phyloP scores from a whole-genome alignment of 1,139 yeast genomes.

The Geotrichum fermentans region DNA sequence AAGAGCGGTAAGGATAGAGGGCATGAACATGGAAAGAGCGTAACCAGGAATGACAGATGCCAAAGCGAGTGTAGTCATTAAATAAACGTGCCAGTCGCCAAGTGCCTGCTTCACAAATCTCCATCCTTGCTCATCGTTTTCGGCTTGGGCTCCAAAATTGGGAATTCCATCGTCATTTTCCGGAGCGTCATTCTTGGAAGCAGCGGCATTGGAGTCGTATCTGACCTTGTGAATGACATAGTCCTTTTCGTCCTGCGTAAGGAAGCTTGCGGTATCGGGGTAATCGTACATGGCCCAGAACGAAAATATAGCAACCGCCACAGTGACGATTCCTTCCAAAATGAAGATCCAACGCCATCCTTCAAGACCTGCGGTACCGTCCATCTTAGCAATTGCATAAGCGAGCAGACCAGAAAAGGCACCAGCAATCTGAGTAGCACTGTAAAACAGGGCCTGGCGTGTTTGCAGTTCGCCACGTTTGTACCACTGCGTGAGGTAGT shows the following conservation, averaged over 20 bases:
- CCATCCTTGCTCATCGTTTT: conserved; percentile 20
- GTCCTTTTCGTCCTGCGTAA: conserved; percentile 45
- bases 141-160: conserved; percentile 6
- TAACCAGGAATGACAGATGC: conserved; percentile 26
- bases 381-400: conserved; percentile 39
- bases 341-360: conserved; percentile 19
- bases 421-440: conserved; percentile 37
- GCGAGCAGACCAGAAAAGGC: conserved; percentile 28
- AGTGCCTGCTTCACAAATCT: conserved; percentile 32
- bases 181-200: conserved; percentile 2
- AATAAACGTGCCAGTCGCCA: conserved; percentile 33
- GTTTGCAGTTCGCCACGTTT: conserved; percentile 39
- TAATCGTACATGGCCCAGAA: conserved; percentile 49
- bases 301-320: conserved; percentile 30
- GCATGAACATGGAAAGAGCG: conserved; percentile 33
- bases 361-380: conserved; percentile 18
- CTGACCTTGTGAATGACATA: conserved; percentile 46
- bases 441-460: conserved; percentile 55
- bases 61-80: conserved; percentile 21
- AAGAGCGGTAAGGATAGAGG: conserved; percentile 35
- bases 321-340: conserved; percentile 14
- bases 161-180: background rate
- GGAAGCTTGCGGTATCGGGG: conserved; percentile 47
- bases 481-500: conserved; percentile 34
- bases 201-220: conserved; percentile 26